Percentiles rank a stretch among this genome's conserved stretches.
These are phyloP conservation scores for Viridothelium virens DNA, from an alignment of 495 filamentous ascomycete genomes.

Conservation along the genomic window DNA sequence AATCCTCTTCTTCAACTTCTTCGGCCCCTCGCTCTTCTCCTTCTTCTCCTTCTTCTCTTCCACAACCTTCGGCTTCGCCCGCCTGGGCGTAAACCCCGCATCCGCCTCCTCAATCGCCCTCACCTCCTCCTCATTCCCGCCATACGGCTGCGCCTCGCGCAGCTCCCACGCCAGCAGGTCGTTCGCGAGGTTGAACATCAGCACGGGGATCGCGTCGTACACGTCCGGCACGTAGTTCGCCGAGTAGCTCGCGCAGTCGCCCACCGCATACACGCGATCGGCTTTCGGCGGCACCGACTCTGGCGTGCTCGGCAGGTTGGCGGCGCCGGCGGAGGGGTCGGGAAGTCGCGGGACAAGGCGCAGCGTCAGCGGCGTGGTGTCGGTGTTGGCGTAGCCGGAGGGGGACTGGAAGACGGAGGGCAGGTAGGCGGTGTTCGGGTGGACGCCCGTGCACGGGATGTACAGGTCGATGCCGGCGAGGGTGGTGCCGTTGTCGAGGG, in stretches of 20 bases:
- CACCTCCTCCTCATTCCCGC: conserved; percentile 19
- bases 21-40: not conserved
- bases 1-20: not conserved
- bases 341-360: conserved; percentile 15
- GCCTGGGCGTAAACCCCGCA: not conserved
- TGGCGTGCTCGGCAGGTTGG: not conserved
- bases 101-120: conserved; percentile 14
- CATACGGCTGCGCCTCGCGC: conserved; percentile 9
- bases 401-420: conserved; percentile 21
- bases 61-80: not conserved
- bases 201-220: conserved; percentile 28
- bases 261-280: conserved; percentile 27
- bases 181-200: conserved; percentile 30
- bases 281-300: conserved; percentile 7
- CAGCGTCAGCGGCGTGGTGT: conserved; percentile 15
- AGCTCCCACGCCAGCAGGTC: conserved; percentile 27
- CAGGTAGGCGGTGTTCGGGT: conserved; percentile 28
- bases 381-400: conserved; percentile 23
- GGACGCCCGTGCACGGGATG: conserved; percentile 26
- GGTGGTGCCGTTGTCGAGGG: conserved; percentile 24
- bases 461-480: conserved; percentile 24
- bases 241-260: conserved; percentile 29
- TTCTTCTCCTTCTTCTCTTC: not conserved
- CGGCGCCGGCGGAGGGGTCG: not conserved
- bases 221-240: conserved; percentile 29